Conservation (phyloP, 2,329 filamentous ascomycete species). For the Alternaria sp. region DNA sequence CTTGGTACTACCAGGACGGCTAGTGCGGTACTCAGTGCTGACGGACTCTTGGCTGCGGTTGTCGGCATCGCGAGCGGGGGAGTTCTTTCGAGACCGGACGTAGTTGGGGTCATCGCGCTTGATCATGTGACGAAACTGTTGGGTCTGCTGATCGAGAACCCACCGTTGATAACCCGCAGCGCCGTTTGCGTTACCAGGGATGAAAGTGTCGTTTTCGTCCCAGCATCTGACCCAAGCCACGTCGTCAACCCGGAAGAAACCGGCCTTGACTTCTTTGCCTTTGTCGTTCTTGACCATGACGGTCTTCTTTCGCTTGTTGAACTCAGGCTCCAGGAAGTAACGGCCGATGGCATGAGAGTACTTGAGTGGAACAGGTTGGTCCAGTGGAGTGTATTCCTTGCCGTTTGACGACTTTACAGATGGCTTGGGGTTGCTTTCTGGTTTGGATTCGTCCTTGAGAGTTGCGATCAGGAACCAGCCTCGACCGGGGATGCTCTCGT, state of each 20-base stretch:
- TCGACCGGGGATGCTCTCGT: slow-evolving; percentile 59
- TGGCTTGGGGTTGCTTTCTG: slow-evolving; percentile 32
- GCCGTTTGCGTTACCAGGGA: slow-evolving; percentile 52
- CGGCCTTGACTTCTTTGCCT: slow-evolving; percentile 50
- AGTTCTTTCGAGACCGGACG: slow-evolving; percentile 32
- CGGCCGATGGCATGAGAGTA: slow-evolving; percentile 60
- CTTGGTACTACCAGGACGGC: slow-evolving; percentile 32
- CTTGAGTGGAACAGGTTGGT: slow-evolving; percentile 49
- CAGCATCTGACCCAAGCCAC: slow-evolving; percentile 61
- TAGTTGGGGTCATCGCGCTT: slow-evolving; percentile 51
- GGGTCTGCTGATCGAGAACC: slow-evolving; percentile 54
- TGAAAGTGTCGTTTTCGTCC: slow-evolving; percentile 59
- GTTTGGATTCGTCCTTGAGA: slow-evolving; percentile 42
- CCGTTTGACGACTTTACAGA: slow-evolving; percentile 13
- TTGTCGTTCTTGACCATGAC: slow-evolving; percentile 52
- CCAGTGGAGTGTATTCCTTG: slow-evolving; percentile 38
- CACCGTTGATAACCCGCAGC: slow-evolving; percentile 55
- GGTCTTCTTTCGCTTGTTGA: slow-evolving; percentile 57
- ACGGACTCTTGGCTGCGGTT: slow-evolving; percentile 41
- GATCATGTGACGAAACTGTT: slow-evolving; percentile 50
- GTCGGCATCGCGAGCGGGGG: slow-evolving; percentile 30
- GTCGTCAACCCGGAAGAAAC: slow-evolving; percentile 61
- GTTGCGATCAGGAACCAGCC: slow-evolving; percentile 60
- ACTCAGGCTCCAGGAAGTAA: slow-evolving; percentile 58
- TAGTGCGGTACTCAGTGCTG: slow-evolving; percentile 37